phyloP scores from a whole-genome alignment of 257 asterid species.

The Solanum appendiculatum region DNA sequence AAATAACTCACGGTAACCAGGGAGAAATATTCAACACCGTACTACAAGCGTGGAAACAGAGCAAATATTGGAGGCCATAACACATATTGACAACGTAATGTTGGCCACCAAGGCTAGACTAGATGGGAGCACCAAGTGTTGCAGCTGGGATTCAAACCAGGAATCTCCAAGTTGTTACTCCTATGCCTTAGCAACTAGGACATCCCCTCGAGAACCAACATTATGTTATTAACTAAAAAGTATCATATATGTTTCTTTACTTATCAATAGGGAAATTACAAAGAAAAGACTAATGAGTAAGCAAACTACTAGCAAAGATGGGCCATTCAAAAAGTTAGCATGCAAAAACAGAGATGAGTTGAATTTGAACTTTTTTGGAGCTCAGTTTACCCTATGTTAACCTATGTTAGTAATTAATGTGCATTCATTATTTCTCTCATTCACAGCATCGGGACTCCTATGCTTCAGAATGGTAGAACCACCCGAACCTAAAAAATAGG shows the following conservation, averaged over 20 bases:
- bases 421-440: slow-evolving; percentile 1
- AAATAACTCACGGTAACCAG: no score
- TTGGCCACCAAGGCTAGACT: neutral
- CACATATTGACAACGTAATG: neutral
- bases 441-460: slow-evolving; percentile 7
- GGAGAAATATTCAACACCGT: neutral
- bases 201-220: neutral
- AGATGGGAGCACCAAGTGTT: neutral
- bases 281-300: slow-evolving; percentile 3
- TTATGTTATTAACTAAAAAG: neutral
- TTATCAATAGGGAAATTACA: neutral
- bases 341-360: neutral
- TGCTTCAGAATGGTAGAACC: neutral
- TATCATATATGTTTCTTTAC: neutral
- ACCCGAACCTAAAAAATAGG: slow-evolving; percentile 19
- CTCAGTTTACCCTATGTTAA: neutral
- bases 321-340: neutral
- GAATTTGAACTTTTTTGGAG: neutral
- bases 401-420: neutral
- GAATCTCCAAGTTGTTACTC: neutral
- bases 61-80: neutral
- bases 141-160: neutral
- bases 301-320: neutral
- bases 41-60: neutral
- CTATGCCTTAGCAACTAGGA: neutral